A percentile compares a stretch with the other conserved stretches of the same genome.
These are phyloP conservation scores for Solanum peruvianum DNA, from an alignment of 257 asterid genomes.

Conservation along the genomic window DNA sequence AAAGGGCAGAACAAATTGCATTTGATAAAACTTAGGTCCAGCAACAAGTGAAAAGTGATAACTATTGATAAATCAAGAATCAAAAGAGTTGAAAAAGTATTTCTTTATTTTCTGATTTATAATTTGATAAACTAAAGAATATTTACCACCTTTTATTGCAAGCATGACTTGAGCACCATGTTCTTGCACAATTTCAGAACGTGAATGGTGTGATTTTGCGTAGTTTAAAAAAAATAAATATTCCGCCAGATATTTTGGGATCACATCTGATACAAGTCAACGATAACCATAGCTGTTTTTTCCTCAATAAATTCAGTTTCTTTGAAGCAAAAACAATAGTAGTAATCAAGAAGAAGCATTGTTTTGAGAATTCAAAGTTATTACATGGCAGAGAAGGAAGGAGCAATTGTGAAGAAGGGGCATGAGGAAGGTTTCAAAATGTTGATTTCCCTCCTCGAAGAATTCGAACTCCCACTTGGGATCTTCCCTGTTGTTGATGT, in stretches of 20 bases:
- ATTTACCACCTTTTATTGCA: neutral
- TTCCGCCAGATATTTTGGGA: neutral
- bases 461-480: constrained; percentile 57
- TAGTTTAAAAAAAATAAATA: neutral
- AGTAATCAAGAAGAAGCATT: too few relatives aligned
- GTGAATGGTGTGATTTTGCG: neutral
- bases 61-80: neutral
- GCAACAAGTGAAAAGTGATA: neutral
- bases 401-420: constrained; percentile 41
- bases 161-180: neutral
- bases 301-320: neutral
- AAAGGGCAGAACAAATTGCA: neutral
- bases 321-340: neutral
- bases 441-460: constrained; percentile 47
- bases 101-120: neutral
- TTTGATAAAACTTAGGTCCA: neutral
- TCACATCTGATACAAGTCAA: neutral
- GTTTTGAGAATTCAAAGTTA: too few relatives aligned
- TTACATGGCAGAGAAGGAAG: too few relatives aligned
- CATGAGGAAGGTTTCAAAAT: constrained; percentile 45
- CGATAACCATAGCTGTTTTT: constrained; percentile 1
- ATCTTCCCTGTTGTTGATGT: constrained; percentile 58
- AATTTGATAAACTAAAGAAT: too few relatives aligned
- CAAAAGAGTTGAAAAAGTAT: neutral
- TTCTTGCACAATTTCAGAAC: neutral